Conservation (phyloP, 73 alveolate genomes). For the Diophrys appendiculata region DNA sequence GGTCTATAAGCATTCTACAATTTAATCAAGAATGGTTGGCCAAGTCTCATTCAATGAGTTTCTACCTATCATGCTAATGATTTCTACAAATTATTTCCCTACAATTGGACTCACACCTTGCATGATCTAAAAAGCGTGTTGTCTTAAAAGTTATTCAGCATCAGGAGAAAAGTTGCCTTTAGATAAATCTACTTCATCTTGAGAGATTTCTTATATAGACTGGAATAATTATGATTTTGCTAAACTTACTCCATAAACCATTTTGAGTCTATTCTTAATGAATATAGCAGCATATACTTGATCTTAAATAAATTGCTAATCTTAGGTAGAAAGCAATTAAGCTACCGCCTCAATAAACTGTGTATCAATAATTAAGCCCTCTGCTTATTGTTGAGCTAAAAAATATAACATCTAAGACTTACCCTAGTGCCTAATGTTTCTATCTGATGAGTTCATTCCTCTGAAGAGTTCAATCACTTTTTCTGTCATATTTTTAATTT, state of each 20-base stretch:
- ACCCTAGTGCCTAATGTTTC: neutral
- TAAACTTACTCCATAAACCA: slow-evolving; percentile 34
- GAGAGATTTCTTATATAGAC: neutral
- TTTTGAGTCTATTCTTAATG: slow-evolving; percentile 31
- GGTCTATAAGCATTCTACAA: neutral
- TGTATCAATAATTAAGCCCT: neutral
- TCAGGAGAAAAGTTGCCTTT: neutral
- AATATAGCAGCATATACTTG: slow-evolving; percentile 15
- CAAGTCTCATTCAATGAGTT: slow-evolving; percentile 14
- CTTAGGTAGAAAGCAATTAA: neutral
- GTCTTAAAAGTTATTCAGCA: neutral
- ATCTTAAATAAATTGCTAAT: no score
- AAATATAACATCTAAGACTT: neutral
- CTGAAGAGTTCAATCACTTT: neutral
- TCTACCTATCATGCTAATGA: slow-evolving; percentile 34
- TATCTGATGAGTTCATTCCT: neutral
- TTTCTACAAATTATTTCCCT: slow-evolving; percentile 21
- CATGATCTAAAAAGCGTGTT: slow-evolving; percentile 1
- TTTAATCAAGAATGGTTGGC: slow-evolving; percentile 27
- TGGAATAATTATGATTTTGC: neutral
- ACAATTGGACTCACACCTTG: neutral
- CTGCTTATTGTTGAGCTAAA: neutral
- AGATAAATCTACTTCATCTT: neutral
- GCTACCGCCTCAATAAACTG: neutral
- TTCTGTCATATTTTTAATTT: neutral